Percentiles rank a stretch among this genome's conserved stretches.
Conservation (phyloP, 768 basidiomycete genomes). For the Cyclocybe cylindracea region DNA sequence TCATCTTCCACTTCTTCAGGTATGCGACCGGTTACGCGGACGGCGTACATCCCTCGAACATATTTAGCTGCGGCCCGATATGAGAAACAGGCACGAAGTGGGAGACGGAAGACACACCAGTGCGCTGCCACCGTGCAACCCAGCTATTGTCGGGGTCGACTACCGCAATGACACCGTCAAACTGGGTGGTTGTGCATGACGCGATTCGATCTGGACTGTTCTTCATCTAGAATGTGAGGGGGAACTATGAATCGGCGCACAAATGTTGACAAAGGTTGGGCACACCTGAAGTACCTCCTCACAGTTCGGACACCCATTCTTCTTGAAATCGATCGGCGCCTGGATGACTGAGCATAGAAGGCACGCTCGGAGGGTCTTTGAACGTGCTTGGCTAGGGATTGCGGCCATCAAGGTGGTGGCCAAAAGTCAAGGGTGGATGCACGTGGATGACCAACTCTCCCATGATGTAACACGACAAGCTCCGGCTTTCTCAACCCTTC, state of each 20-base stretch:
- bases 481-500: too few relatives aligned
- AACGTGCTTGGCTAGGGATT: constrained; percentile 61
- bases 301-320: constrained; percentile 93
- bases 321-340: constrained; percentile 78
- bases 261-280: not conserved
- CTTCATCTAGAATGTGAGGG: constrained; percentile 66
- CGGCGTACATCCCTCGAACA: constrained; percentile 90
- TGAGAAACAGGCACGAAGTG: constrained; percentile 3
- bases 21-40: constrained; percentile 81
- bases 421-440: not conserved
- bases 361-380: constrained; percentile 85
- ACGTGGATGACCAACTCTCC: too few relatives aligned
- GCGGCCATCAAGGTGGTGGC: constrained; percentile 25
- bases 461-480: too few relatives aligned
- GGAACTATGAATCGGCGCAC: not conserved
- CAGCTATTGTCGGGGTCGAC: constrained; percentile 87
- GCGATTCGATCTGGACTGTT: constrained; percentile 80
- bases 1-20: constrained; percentile 86
- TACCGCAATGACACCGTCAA: constrained; percentile 89
- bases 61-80: constrained; percentile 68
- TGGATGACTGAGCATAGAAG: constrained; percentile 93
- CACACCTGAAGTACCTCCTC: constrained; percentile 91
- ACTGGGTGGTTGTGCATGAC: constrained; percentile 88
- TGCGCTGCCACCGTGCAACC: constrained; percentile 97
- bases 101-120: constrained; percentile 53